Evolutionary conservation across 2,329 filamentous ascomycete genomes (phyloP).

Genomic region (Capronia americana): DNA sequence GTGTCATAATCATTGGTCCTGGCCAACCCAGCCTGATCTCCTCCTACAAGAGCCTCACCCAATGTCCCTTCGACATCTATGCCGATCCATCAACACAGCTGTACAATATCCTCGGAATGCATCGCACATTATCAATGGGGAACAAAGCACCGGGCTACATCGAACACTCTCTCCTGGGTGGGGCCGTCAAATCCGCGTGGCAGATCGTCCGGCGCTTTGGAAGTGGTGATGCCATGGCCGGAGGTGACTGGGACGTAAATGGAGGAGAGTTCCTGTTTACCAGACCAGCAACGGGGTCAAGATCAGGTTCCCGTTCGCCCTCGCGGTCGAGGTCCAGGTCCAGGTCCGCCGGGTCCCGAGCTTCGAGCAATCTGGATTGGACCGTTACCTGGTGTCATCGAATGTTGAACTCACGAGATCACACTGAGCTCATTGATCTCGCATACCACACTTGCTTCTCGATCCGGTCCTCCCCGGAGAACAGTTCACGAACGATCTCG

Average conservation of each 20-base stretch:
- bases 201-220: slow-evolving; percentile 67
- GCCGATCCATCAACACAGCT: slow-evolving; percentile 73
- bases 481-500: slow-evolving; percentile 15
- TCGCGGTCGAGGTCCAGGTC: slow-evolving; percentile 20
- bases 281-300: slow-evolving; percentile 6
- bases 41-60: slow-evolving; percentile 67
- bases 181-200: slow-evolving; percentile 57
- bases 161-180: slow-evolving; percentile 55
- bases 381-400: slow-evolving; percentile 78
- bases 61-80: slow-evolving; percentile 76
- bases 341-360: slow-evolving; percentile 29
- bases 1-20: slow-evolving; percentile 73
- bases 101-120: slow-evolving; percentile 73
- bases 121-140: slow-evolving; percentile 67
- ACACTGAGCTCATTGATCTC: slow-evolving; percentile 72
- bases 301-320: slow-evolving; percentile 34
- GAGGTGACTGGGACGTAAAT: slow-evolving; percentile 71
- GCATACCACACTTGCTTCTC: slow-evolving; percentile 45
- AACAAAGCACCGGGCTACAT: slow-evolving; percentile 68
- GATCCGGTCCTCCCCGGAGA: slow-evolving; percentile 6
- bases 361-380: slow-evolving; percentile 52
- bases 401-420: slow-evolving; percentile 80
- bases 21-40: slow-evolving; percentile 72
- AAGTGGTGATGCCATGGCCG: slow-evolving; percentile 65
- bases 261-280: slow-evolving; percentile 80